These are phyloP conservation scores for Ophiobolus disseminans DNA, from an alignment of 2,329 filamentous ascomycete species.

Conservation along the genomic window DNA sequence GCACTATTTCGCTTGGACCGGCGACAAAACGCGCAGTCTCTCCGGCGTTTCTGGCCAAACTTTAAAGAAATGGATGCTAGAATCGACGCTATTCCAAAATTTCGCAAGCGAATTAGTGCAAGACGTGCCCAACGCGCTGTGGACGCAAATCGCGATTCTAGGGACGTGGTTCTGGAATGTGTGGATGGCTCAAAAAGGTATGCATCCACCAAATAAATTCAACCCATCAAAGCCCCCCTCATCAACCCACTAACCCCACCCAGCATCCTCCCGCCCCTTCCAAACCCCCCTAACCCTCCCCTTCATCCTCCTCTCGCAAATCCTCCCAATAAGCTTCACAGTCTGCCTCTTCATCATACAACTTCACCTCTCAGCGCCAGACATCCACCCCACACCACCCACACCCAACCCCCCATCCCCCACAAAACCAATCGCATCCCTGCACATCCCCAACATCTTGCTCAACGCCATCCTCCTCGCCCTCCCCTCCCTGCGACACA, in stretches of 20 bases:
- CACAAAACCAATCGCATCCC: constrained; percentile 18
- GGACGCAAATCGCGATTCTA: constrained; percentile 34
- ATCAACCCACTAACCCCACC: constrained; percentile 8
- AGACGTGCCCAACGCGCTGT: constrained; percentile 29
- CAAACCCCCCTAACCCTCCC: constrained; percentile 17
- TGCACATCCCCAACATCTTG: constrained; percentile 34
- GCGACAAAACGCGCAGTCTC: constrained; percentile 1
- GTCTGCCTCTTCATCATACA: constrained; percentile 35
- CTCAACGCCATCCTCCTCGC: constrained; percentile 34
- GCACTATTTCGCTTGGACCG: constrained; percentile 33
- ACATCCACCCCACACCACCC: constrained; percentile 6
- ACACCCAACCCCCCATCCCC: not conserved
- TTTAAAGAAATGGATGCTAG: constrained; percentile 38
- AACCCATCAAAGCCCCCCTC: not conserved
- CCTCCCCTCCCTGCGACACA: constrained; percentile 21
- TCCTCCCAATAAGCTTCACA: constrained; percentile 38
- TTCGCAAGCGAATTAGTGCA: constrained; percentile 40
- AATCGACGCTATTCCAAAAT: constrained; percentile 32
- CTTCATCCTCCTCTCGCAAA: constrained; percentile 38
- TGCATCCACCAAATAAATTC: not conserved
- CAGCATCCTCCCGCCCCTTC: constrained; percentile 22
- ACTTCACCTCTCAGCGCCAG: constrained; percentile 30
- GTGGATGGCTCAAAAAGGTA: constrained; percentile 38
- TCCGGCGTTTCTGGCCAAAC: constrained; percentile 2
- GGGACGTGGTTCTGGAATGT: constrained; percentile 42